Conservation (phyloP, 176 grass and related monocot genomes). For the Aegilops tauschii region DNA sequence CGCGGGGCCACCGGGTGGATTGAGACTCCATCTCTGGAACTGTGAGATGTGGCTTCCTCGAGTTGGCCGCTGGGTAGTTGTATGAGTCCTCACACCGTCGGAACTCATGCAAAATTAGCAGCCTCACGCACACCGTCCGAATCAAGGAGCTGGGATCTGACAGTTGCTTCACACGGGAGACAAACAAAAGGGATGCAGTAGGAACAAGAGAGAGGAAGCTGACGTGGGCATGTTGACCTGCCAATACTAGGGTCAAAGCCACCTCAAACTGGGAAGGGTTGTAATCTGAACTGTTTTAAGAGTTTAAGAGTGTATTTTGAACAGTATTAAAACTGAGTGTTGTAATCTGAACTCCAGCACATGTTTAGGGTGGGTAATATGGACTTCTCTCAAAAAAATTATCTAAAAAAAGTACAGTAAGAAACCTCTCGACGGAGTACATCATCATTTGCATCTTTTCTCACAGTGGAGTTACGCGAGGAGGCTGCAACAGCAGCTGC, state of each 20-base stretch:
- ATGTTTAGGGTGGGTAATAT: neutral
- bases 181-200: no score
- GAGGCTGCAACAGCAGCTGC: constrained; percentile 79
- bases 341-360: neutral
- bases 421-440: constrained; percentile 55
- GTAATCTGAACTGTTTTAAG: neutral
- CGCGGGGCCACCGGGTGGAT: no score
- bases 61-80: no score
- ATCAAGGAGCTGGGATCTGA: no score
- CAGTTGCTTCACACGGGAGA: no score
- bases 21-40: no score
- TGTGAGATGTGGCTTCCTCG: no score
- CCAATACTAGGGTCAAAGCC: neutral
- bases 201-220: no score
- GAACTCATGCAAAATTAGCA: no score
- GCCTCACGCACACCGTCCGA: no score
- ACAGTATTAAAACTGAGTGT: neutral
- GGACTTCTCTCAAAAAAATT: neutral
- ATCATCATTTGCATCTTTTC: constrained; percentile 81
- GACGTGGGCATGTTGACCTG: no score
- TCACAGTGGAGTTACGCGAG: constrained; percentile 64
- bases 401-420: constrained; percentile 12
- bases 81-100: no score
- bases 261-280: neutral
- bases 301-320: neutral